Evolutionary conservation across 371 early-diverging fungal species (phyloP).

Genomic region (Mucor circinelloides): DNA sequence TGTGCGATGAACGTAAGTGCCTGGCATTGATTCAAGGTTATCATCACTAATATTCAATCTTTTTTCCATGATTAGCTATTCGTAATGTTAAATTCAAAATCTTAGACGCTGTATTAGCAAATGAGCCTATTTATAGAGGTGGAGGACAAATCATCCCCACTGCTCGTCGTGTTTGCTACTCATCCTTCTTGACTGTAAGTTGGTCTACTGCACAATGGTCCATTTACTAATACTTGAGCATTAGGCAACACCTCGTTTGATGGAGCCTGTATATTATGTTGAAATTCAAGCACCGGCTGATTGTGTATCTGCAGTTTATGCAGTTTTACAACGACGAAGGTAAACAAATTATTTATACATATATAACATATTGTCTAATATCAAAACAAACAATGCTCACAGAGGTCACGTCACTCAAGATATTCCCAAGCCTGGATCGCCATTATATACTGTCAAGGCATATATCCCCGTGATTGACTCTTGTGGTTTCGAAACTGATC

Average conservation of each 20-base stretch:
- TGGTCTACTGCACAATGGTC: background rate
- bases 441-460: constrained; percentile 92
- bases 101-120: constrained; percentile 83
- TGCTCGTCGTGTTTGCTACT: constrained; percentile 96
- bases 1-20: constrained; percentile 91
- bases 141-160: constrained; percentile 99
- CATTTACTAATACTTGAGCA: background rate
- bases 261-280: constrained; percentile 96
- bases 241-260: constrained; percentile 91
- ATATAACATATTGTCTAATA: background rate
- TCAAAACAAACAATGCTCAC: constrained; percentile 3
- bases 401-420: constrained; percentile 98
- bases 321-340: constrained; percentile 90
- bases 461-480: constrained; percentile 95
- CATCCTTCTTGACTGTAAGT: constrained; percentile 87
- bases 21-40: background rate
- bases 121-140: constrained; percentile 89
- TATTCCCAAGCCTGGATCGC: constrained; percentile 93
- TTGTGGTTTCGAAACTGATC: constrained; percentile 95
- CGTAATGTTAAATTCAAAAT: constrained; percentile 93
- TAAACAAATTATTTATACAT: constrained; percentile 20
- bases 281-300: constrained; percentile 97
- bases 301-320: constrained; percentile 93
- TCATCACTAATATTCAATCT: background rate
- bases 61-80: constrained; percentile 63